Evolutionary conservation across 768 basidiomycete genomes (phyloP).

Genomic region (Coprinopsis marcescibilis): DNA sequence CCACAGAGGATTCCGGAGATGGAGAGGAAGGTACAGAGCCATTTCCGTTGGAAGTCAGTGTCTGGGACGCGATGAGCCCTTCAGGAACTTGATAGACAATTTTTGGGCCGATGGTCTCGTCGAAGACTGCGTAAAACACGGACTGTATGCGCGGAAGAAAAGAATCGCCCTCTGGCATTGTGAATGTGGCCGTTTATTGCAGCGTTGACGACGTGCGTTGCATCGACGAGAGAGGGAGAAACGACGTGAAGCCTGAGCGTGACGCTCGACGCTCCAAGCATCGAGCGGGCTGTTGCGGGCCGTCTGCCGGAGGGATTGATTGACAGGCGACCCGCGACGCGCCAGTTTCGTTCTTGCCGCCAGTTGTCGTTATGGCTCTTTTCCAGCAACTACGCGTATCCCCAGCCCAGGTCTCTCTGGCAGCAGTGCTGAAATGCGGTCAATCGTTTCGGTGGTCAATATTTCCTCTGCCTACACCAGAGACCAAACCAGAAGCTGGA

Average conservation of each 20-base stretch:
- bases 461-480: conserved; percentile 31
- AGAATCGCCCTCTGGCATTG: conserved; percentile 41
- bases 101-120: conserved; percentile 78
- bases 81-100: conserved; percentile 94
- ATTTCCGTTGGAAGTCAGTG: conserved; percentile 22
- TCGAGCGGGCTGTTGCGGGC: not conserved
- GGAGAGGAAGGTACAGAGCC: conserved; percentile 36
- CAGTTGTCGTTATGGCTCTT: conserved; percentile 20
- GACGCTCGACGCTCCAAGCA: too few relatives aligned
- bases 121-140: conserved; percentile 93
- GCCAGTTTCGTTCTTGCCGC: not conserved
- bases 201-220: not conserved
- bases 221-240: too few relatives aligned
- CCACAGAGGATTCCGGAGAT: conserved; percentile 25
- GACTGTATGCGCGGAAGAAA: conserved; percentile 79
- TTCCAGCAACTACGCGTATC: conserved; percentile 60
- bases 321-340: not conserved
- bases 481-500: too few relatives aligned
- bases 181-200: not conserved
- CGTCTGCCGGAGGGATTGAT: not conserved
- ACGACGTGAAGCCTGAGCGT: too few relatives aligned
- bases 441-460: conserved; percentile 83
- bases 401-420: conserved; percentile 66
- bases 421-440: conserved; percentile 74
- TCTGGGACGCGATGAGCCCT: conserved; percentile 59